Percentiles rank a stretch among this genome's conserved stretches.
Evolutionary conservation across 2,329 filamentous ascomycete species (phyloP).

Genomic region (Dactylella cylindrospora): DNA sequence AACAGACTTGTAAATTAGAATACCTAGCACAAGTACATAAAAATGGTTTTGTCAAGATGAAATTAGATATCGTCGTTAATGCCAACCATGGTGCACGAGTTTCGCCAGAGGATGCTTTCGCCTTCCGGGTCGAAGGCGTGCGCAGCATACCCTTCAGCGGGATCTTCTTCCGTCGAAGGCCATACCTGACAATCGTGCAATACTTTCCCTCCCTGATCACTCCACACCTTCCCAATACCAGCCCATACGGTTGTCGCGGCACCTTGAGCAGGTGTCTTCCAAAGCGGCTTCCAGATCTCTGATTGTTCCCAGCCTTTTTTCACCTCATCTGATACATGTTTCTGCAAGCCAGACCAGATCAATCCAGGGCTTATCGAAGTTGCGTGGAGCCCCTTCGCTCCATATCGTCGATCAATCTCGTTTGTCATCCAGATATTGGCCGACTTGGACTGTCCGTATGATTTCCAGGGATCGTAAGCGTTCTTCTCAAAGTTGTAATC

Average conservation of each 20-base stretch:
- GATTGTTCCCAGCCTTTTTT: conserved; percentile 43
- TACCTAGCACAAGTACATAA: background rate
- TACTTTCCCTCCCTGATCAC: conserved; percentile 57
- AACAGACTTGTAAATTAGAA: background rate
- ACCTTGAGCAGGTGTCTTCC: conserved; percentile 54
- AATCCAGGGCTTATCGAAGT: conserved; percentile 57
- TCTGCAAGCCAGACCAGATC: conserved; percentile 52
- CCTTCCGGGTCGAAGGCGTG: conserved; percentile 46
- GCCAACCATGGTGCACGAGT: conserved; percentile 1
- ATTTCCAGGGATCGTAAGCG: conserved; percentile 51
- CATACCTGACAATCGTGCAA: conserved; percentile 54
- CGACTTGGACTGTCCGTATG: conserved; percentile 58
- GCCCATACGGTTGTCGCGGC: conserved; percentile 57
- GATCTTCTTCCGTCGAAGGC: conserved; percentile 48
- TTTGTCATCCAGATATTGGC: conserved; percentile 59
- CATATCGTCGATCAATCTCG: conserved; percentile 58
- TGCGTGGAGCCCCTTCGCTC: conserved; percentile 54
- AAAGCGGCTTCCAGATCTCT: conserved; percentile 46
- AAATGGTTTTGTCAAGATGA: background rate
- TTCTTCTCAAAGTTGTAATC: conserved; percentile 53
- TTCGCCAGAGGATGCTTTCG: conserved; percentile 3
- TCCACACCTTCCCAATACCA: conserved; percentile 53
- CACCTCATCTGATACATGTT: conserved; percentile 46
- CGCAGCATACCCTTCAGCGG: conserved; percentile 50
- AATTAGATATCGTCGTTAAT: background rate